Evolutionary conservation across 495 filamentous ascomycete genomes (phyloP).

Genomic region (Penicillium dipodomyicola): DNA sequence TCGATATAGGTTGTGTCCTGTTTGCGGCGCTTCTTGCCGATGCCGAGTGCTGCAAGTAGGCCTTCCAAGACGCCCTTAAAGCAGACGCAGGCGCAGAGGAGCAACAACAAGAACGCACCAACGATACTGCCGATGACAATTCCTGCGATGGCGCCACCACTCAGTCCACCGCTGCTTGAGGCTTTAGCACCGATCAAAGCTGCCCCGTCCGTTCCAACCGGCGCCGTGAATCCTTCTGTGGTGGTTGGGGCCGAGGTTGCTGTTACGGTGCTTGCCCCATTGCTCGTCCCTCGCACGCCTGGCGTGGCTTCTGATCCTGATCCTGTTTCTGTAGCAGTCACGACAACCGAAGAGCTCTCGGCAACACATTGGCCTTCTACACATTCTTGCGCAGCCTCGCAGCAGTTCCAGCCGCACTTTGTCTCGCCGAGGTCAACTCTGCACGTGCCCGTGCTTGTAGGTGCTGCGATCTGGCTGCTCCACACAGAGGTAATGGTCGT

Average conservation of each 20-base stretch:
- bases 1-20: slow-evolving; percentile 62
- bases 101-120: slow-evolving; percentile 68
- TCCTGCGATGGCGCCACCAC: slow-evolving; percentile 86
- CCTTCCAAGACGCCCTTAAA: slow-evolving; percentile 62
- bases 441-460: slow-evolving; percentile 53
- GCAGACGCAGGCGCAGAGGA: slow-evolving; percentile 74
- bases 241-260: slow-evolving; percentile 54
- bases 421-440: slow-evolving; percentile 56
- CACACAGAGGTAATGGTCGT: slow-evolving; percentile 65
- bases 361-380: slow-evolving; percentile 36
- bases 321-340: slow-evolving; percentile 32
- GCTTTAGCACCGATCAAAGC: slow-evolving; percentile 46
- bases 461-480: slow-evolving; percentile 49
- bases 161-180: slow-evolving; percentile 52
- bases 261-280: slow-evolving; percentile 52
- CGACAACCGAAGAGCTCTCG: slow-evolving; percentile 40
- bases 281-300: slow-evolving; percentile 70
- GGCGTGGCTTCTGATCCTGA: slow-evolving; percentile 39
- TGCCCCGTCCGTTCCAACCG: slow-evolving; percentile 52
- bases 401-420: slow-evolving; percentile 73
- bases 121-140: slow-evolving; percentile 85
- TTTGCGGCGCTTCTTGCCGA: slow-evolving; percentile 47
- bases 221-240: slow-evolving; percentile 57
- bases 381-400: slow-evolving; percentile 70
- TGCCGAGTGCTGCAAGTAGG: slow-evolving; percentile 64